A percentile compares a stretch with the other conserved stretches of the same genome.
Conservation (phyloP, 1,139 yeast genomes). For the Yamadazyma sp. region DNA sequence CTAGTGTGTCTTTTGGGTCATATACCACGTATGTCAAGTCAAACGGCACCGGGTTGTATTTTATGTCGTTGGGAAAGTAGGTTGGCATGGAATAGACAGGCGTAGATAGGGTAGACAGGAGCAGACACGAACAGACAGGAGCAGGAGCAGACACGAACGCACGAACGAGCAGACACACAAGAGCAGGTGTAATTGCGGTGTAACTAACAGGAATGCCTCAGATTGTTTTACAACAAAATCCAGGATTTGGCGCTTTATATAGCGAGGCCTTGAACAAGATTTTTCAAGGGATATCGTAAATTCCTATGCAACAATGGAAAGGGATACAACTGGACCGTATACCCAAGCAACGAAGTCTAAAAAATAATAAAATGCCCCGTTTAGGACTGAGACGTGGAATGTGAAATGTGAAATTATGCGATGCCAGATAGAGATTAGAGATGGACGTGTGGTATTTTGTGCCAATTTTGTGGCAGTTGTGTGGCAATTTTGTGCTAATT, state of each 20-base stretch:
- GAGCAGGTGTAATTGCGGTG: too few species aligned
- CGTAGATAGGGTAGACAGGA: not conserved
- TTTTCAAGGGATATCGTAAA: constrained; percentile 5
- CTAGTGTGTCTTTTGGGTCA: constrained; percentile 62
- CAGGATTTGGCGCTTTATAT: not conserved
- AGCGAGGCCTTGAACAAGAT: too few species aligned
- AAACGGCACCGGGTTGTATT: constrained; percentile 48
- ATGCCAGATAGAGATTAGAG: not conserved
- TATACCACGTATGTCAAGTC: constrained; percentile 80
- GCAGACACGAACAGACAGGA: too few species aligned
- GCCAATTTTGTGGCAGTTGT: too few species aligned
- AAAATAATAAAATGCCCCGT: not conserved
- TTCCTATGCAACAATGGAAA: constrained; percentile 2
- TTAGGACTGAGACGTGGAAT: constrained; percentile 1
- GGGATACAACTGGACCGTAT: not conserved
- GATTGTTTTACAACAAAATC: not conserved
- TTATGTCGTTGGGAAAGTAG: constrained; percentile 19
- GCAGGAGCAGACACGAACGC: too few species aligned
- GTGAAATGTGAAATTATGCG: not conserved
- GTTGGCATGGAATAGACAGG: constrained; percentile 18
- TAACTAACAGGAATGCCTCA: not conserved
- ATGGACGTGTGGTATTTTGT: not conserved
- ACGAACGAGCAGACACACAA: too few species aligned
- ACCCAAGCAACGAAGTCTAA: constrained; percentile 1
- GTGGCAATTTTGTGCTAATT: too few species aligned